A percentile compares a stretch with the other conserved stretches of the same genome.
Evolutionary conservation across 108 stramenopile genomes (phyloP).

Genomic region (Cylindrotheca fusiformis): DNA sequence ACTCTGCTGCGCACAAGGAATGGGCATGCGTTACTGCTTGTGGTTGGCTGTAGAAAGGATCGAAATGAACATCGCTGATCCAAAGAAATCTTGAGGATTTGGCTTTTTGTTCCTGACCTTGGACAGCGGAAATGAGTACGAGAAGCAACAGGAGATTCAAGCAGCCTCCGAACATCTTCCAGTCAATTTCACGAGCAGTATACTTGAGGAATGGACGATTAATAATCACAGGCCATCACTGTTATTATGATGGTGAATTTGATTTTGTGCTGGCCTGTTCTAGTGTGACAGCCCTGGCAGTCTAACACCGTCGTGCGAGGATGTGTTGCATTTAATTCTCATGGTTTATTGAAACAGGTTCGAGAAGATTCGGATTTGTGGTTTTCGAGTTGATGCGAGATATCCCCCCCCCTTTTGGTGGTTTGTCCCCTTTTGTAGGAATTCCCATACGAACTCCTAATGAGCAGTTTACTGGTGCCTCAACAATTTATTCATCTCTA

Average conservation of each 20-base stretch:
- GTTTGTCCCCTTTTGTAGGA: too few species aligned
- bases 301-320: too few species aligned
- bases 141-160: neutral
- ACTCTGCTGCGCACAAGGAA: neutral
- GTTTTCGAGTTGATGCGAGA: too few species aligned
- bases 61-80: conserved; percentile 70
- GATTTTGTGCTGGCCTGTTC: neutral
- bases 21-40: conserved; percentile 24
- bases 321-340: too few species aligned
- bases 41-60: conserved; percentile 53
- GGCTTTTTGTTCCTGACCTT: conserved; percentile 1
- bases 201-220: neutral
- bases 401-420: too few species aligned
- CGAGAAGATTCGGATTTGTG: too few species aligned
- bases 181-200: neutral
- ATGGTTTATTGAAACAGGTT: too few species aligned
- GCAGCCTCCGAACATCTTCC: neutral
- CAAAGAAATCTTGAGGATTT: conserved; percentile 44
- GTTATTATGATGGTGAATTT: neutral
- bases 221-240: neutral
- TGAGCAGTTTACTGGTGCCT: too few species aligned
- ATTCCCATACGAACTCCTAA: too few species aligned
- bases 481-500: too few species aligned
- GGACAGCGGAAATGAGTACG: neutral
- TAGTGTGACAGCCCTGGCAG: too few species aligned